These are phyloP conservation scores for Ganoderma lingzhi DNA, from an alignment of 1,284 basidiomycete genomes.

Conservation along the genomic window DNA sequence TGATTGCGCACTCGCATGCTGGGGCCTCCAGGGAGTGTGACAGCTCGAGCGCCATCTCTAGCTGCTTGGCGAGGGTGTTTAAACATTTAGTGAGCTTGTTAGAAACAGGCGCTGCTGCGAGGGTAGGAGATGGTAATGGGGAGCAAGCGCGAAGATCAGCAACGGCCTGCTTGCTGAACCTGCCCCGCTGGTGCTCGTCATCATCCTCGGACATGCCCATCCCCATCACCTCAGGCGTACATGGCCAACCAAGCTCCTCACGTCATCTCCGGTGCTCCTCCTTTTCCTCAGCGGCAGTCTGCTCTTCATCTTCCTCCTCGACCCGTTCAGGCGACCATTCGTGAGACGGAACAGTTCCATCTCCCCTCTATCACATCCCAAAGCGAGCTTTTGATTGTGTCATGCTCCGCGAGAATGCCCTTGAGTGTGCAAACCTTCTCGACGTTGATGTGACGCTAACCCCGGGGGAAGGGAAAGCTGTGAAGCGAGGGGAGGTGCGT, in stretches of 20 bases:
- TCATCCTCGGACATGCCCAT: conserved; percentile 69
- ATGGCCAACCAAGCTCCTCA: conserved; percentile 71
- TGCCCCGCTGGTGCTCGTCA: conserved; percentile 40
- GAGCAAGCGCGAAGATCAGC: conserved; percentile 34
- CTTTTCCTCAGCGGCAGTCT: conserved; percentile 54
- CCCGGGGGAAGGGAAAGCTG: too few species aligned
- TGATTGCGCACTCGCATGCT: conserved; percentile 81
- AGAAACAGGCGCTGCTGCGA: conserved; percentile 44
- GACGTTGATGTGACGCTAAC: too few species aligned
- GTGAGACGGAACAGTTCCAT: conserved; percentile 40
- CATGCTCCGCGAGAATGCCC: conserved; percentile 87
- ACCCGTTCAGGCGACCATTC: conserved; percentile 59
- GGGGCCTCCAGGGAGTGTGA: conserved; percentile 79
- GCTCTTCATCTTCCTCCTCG: conserved; percentile 78
- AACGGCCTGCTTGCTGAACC: conserved; percentile 25
- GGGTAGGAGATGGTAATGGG: conserved; percentile 30
- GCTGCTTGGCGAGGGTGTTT: conserved; percentile 74
- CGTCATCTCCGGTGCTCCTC: conserved; percentile 57
- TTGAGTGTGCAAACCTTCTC: conserved; percentile 90
- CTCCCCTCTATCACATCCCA: conserved; percentile 72
- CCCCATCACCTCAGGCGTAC: conserved; percentile 78
- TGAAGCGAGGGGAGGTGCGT: too few species aligned
- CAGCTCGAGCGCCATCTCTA: conserved; percentile 81
- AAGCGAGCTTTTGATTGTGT: conserved; percentile 77
- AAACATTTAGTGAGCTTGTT: conserved; percentile 80